Evolutionary conservation across 225 moss, liverwort and hornwort species (phyloP), one percentile per base, ranked within the genome.

Genomic region (Rhytidiadelphus loreus): DNA sequence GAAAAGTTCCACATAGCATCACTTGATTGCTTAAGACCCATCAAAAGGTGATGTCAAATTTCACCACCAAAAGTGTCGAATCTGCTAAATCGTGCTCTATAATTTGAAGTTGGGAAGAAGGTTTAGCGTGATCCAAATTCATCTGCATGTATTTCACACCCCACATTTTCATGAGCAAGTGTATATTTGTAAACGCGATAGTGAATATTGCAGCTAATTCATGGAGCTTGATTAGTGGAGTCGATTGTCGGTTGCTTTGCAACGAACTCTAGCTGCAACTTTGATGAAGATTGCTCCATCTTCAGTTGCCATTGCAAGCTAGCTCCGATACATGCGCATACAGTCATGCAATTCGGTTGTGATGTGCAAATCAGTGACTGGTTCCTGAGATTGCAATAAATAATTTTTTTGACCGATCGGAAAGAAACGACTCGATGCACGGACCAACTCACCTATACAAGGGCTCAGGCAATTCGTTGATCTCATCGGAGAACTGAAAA

Each of bases 341-440:
- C 70, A 43, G 9, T 44, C 30, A 30, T 48, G 46, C 46, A 73
- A 43, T 72, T 28, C 16, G 44, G 44, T 76, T 75, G 26, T 46
- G 18, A 46, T 63, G 76, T 52, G 63, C 60, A 72, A 74, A 73
- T 48, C 46, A 19, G 12, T 35, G 85, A 33, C 59, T 72, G 58
- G 43, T 85, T 60, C 17, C 17, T 48, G 32, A 73, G 33, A 35
- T 60, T 74, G 50, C 28, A 16, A 72, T 72, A 44, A 44, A 13
- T 39, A 23, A 68, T 12, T 39, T 12, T 68, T 39, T 24, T 69
- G 13, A 69, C 39, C 13, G 13, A 39, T 39, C 23, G 39, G 52
- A 93, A 92, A 33, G 63, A 55, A 21, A 71, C 93, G 95, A 87
- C n/a, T 96, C 9, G 76, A 63, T 50, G 90, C 43, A 9, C 9